Evolutionary conservation across 1,284 basidiomycete genomes (phyloP).

Genomic region (Tilletia indica): DNA sequence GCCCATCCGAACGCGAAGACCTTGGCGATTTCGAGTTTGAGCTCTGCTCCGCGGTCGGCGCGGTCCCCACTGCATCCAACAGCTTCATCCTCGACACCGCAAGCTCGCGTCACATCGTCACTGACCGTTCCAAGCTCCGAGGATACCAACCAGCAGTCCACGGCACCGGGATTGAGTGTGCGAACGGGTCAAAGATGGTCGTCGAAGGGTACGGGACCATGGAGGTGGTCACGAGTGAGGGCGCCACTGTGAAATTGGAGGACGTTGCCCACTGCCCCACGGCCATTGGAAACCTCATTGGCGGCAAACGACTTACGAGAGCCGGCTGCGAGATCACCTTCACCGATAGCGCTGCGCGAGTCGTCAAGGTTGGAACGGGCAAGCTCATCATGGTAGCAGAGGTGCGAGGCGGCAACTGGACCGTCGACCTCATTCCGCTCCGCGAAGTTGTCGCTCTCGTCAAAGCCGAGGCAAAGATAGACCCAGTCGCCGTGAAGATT

Average conservation of each 20-base stretch:
- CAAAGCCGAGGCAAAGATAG: not conserved
- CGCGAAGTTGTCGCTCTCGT: not conserved
- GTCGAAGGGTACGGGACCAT: not conserved
- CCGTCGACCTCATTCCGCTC: not conserved
- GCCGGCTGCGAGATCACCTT: not conserved
- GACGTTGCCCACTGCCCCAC: not conserved
- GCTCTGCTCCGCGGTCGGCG: not conserved
- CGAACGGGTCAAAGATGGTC: not conserved
- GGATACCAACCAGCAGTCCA: not conserved
- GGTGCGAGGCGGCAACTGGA: not conserved
- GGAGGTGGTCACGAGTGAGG: not conserved
- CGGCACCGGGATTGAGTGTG: not conserved
- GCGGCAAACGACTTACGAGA: not conserved
- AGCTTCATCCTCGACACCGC: not conserved
- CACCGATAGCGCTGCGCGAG: not conserved
- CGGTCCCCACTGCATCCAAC: not conserved
- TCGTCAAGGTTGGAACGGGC: not conserved
- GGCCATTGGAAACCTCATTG: not conserved
- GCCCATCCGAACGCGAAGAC: not conserved
- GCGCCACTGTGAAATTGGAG: not conserved
- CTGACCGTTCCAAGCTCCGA: not conserved
- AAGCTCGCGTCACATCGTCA: conserved; percentile 11
- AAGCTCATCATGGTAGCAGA: not conserved
- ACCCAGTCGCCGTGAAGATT: not conserved
- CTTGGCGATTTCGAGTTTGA: not conserved